These are phyloP conservation scores for Magnaporthales sp. DNA, from an alignment of 2,329 filamentous ascomycete genomes.

Conservation along the genomic window DNA sequence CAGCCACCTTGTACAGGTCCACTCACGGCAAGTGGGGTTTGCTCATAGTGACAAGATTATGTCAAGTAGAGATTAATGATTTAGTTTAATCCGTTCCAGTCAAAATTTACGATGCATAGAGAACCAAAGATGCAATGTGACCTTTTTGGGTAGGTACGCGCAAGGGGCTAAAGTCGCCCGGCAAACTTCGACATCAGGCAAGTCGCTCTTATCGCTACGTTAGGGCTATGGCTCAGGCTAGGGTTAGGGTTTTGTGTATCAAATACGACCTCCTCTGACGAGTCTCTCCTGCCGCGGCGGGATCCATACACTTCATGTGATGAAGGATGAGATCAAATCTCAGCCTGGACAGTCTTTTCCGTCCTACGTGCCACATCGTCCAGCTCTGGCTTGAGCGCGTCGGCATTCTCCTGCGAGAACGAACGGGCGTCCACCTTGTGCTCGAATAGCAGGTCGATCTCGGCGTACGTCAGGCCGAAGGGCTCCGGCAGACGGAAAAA, in stretches of 20 bases:
- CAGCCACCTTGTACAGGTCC: background rate
- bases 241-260: no score
- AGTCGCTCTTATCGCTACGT: no score
- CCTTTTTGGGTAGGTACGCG: no score
- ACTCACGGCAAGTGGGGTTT: background rate
- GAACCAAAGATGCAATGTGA: no score
- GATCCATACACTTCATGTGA: no score
- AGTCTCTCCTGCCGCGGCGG: no score
- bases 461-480: conserved; percentile 41
- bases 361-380: background rate
- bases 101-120: no score
- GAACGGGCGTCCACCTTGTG: conserved; percentile 27
- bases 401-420: conserved; percentile 7
- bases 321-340: background rate
- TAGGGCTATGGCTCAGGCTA: no score
- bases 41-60: background rate
- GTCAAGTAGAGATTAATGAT: background rate
- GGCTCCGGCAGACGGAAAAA: conserved; percentile 47
- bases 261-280: no score
- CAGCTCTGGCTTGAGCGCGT: conserved; percentile 1
- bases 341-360: background rate
- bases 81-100: no score
- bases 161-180: no score
- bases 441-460: conserved; percentile 48
- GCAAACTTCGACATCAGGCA: no score